Conservation (phyloP, 1,284 basidiomycete genomes). For the Thelephora terrestris region DNA sequence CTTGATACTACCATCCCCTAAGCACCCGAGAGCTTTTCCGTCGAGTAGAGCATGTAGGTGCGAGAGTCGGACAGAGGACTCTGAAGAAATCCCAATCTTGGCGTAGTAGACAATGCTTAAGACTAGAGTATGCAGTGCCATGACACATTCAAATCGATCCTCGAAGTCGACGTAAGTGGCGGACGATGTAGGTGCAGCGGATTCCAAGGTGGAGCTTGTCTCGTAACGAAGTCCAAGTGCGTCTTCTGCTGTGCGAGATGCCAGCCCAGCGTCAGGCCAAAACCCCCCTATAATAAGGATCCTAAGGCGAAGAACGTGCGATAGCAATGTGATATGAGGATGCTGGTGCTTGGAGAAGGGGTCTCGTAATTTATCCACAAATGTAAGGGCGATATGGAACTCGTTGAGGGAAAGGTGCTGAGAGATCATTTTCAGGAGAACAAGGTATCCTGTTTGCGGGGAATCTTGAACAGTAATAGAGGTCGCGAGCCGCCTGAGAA, state of each 20-base stretch:
- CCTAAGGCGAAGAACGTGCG: slow-evolving; percentile 39
- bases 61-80: slow-evolving; percentile 37
- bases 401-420: slow-evolving; percentile 22
- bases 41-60: slow-evolving; percentile 56
- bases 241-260: slow-evolving; percentile 34
- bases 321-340: slow-evolving; percentile 33
- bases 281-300: slow-evolving; percentile 39
- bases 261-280: slow-evolving; percentile 40
- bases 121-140: slow-evolving; percentile 43
- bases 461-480: slow-evolving; percentile 38
- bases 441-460: slow-evolving; percentile 40
- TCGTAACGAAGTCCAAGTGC: slow-evolving; percentile 33
- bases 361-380: slow-evolving; percentile 32
- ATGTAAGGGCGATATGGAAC: slow-evolving; percentile 30
- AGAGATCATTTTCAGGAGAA: slow-evolving; percentile 43
- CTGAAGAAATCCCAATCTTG: slow-evolving; percentile 37
- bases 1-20: slow-evolving; percentile 40
- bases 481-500: slow-evolving; percentile 43
- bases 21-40: slow-evolving; percentile 37
- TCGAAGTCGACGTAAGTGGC: slow-evolving; percentile 24
- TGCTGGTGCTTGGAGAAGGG: slow-evolving; percentile 33
- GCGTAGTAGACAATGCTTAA: slow-evolving; percentile 49
- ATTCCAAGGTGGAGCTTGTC: slow-evolving; percentile 15
- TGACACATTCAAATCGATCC: slow-evolving; percentile 32
- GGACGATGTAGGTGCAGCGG: slow-evolving; percentile 8